phyloP scores from a whole-genome alignment of 2,329 filamentous ascomycete genomes.

The Verticillium longisporum region DNA sequence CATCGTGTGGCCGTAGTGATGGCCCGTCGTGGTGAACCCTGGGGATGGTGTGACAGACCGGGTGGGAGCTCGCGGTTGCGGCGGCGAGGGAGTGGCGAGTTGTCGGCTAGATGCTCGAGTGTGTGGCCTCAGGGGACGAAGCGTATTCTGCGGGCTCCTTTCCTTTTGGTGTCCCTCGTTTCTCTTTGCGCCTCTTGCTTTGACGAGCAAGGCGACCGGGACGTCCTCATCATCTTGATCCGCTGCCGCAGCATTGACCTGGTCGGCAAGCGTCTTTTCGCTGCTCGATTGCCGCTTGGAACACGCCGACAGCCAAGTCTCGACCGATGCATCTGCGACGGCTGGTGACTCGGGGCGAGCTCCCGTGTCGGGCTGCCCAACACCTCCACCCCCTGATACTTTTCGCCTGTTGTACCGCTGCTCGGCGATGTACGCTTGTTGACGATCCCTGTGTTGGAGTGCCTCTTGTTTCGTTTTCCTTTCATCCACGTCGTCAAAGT shows the following conservation, averaged over 20 bases:
- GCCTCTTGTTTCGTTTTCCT: background rate
- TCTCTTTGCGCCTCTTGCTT: background rate
- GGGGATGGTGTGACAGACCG: background rate
- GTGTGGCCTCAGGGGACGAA: background rate
- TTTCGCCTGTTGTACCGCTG: background rate
- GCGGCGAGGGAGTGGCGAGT: background rate
- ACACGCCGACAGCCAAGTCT: background rate
- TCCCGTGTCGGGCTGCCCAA: background rate
- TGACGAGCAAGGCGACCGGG: background rate
- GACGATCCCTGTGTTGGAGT: background rate
- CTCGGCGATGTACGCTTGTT: background rate
- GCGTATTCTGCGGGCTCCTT: background rate
- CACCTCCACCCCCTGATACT: background rate
- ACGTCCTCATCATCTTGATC: background rate
- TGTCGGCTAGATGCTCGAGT: background rate
- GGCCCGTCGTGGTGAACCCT: background rate
- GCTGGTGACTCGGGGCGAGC: background rate
- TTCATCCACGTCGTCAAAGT: background rate
- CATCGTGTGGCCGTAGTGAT: background rate
- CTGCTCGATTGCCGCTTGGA: background rate
- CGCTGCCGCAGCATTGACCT: background rate
- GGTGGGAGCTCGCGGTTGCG: background rate
- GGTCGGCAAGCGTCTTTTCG: background rate
- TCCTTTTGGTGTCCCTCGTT: background rate
- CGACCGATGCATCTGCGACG: background rate